Evolutionary conservation across 805 yeast species (phyloP).

Genomic region (Wickerhamomyces chaumierensis): DNA sequence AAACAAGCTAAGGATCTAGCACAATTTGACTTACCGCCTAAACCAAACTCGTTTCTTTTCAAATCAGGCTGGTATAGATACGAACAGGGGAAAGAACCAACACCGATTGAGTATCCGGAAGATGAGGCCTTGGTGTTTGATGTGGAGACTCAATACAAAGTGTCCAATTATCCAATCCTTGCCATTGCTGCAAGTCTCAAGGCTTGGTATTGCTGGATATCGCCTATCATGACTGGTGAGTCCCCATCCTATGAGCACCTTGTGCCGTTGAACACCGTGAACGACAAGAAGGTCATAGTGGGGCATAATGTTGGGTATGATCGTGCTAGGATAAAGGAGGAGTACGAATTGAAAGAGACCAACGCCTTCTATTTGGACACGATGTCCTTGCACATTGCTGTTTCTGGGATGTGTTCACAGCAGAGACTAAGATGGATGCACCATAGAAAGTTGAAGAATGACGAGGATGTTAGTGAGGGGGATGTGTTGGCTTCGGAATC

Average conservation of each 20-base stretch:
- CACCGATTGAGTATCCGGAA: slow-evolving; percentile 50
- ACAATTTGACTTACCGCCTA: slow-evolving; percentile 22
- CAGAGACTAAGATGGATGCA: slow-evolving; percentile 75
- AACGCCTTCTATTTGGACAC: slow-evolving; percentile 81
- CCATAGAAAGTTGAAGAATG: slow-evolving; percentile 28
- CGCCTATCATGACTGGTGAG: slow-evolving; percentile 64
- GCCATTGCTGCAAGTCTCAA: slow-evolving; percentile 67
- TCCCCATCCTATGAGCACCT: slow-evolving; percentile 41
- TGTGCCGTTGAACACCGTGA: slow-evolving; percentile 56
- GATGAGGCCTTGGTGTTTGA: slow-evolving; percentile 77
- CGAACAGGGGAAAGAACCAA: slow-evolving; percentile 39
- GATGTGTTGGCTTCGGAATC: slow-evolving; percentile 19
- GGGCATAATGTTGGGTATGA: slow-evolving; percentile 93
- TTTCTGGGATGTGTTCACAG: slow-evolving; percentile 84
- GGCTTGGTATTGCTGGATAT: slow-evolving; percentile 94
- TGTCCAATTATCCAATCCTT: slow-evolving; percentile 62
- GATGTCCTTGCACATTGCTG: slow-evolving; percentile 85
- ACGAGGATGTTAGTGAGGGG: slow-evolving; percentile 10
- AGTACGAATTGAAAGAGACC: slow-evolving; percentile 56
- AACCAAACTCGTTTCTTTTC: slow-evolving; percentile 44
- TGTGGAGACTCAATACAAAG: slow-evolving; percentile 75
- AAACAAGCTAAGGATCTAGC: slow-evolving; percentile 36
- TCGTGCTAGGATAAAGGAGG: slow-evolving; percentile 77
- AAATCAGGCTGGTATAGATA: slow-evolving; percentile 79
- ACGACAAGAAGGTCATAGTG: slow-evolving; percentile 46